phyloP scores from a whole-genome alignment of 2,329 filamentous ascomycete species.

The Colletotrichum orchidophilum region DNA sequence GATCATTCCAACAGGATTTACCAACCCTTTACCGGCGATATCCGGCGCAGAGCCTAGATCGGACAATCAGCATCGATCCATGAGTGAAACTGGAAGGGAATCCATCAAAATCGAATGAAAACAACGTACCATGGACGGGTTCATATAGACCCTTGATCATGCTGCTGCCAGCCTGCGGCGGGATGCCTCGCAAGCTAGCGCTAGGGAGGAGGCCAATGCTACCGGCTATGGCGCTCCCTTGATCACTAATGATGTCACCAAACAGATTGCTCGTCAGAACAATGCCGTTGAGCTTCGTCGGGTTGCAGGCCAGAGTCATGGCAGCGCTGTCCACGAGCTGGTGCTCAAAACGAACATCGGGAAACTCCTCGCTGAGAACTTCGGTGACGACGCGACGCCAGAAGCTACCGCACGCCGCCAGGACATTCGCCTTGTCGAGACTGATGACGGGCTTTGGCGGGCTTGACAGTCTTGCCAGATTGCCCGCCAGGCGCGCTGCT shows the following conservation, averaged over 20 bases:
- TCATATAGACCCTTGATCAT: slow-evolving; percentile 96
- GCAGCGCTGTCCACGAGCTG: slow-evolving; percentile 97
- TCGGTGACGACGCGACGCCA: slow-evolving; percentile 90
- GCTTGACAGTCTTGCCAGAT: slow-evolving; percentile 76
- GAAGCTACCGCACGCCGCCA: slow-evolving; percentile 81
- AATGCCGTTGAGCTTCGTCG: slow-evolving; percentile 85
- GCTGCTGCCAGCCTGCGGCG: slow-evolving; percentile 70
- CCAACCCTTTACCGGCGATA: slow-evolving; percentile 75
- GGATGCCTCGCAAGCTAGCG: slow-evolving; percentile 86
- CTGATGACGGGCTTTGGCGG: slow-evolving; percentile 69
- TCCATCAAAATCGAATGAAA: too few species aligned
- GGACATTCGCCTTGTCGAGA: slow-evolving; percentile 95
- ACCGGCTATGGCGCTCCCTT: slow-evolving; percentile 95
- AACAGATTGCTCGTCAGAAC: slow-evolving; percentile 94
- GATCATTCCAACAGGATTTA: slow-evolving; percentile 77
- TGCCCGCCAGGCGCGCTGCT: slow-evolving; percentile 82
- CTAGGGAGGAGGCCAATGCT: slow-evolving; percentile 88
- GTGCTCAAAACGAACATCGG: slow-evolving; percentile 82
- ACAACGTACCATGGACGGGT: slow-evolving; percentile 90
- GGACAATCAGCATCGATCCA: too few species aligned
- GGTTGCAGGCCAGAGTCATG: slow-evolving; percentile 98
- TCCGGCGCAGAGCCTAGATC: slow-evolving; percentile 69
- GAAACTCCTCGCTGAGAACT: slow-evolving; percentile 88
- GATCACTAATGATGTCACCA: slow-evolving; percentile 95
- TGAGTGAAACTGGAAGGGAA: too few species aligned